phyloP scores from a whole-genome alignment of 139 green algal genomes.

The Microglena sp. region DNA sequence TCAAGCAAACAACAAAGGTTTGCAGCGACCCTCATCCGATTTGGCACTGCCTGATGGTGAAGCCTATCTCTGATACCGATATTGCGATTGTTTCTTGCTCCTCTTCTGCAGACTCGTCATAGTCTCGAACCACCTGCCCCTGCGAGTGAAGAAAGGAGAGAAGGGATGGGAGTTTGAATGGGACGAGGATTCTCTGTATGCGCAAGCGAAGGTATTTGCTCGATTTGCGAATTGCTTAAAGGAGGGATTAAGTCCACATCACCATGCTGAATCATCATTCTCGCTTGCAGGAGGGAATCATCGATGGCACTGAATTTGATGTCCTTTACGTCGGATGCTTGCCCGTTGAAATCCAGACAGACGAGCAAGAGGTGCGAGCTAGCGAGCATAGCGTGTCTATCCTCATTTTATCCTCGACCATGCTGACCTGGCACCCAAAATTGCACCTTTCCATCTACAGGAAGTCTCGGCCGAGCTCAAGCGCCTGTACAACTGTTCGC shows the following conservation, averaged over 20 bases:
- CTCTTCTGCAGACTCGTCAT: conserved; percentile 68
- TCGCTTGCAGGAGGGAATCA: conserved; percentile 54
- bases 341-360: conserved; percentile 60
- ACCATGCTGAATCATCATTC: background rate
- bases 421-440: background rate
- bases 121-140: conserved; percentile 85
- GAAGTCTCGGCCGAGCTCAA: conserved; percentile 57
- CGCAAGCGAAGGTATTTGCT: conserved; percentile 72
- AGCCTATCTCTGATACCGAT: too few relatives aligned
- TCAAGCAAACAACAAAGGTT: too few relatives aligned
- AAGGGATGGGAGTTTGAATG: conserved; percentile 79
- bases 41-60: too few relatives aligned
- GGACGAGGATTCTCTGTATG: conserved; percentile 89
- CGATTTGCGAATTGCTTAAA: background rate
- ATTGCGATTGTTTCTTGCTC: background rate
- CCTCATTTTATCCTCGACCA: background rate
- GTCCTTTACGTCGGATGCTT: conserved; percentile 75
- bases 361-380: conserved; percentile 70
- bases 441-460: conserved; percentile 21
- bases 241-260: background rate
- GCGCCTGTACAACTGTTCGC: conserved; percentile 69
- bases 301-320: conserved; percentile 56
- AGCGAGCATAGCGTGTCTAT: background rate
- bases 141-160: conserved; percentile 40
- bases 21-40: too few relatives aligned